Percentiles rank a stretch among this genome's conserved stretches.
Conservation (phyloP, 805 yeast genomes). For the Soucietia sequanensis region DNA sequence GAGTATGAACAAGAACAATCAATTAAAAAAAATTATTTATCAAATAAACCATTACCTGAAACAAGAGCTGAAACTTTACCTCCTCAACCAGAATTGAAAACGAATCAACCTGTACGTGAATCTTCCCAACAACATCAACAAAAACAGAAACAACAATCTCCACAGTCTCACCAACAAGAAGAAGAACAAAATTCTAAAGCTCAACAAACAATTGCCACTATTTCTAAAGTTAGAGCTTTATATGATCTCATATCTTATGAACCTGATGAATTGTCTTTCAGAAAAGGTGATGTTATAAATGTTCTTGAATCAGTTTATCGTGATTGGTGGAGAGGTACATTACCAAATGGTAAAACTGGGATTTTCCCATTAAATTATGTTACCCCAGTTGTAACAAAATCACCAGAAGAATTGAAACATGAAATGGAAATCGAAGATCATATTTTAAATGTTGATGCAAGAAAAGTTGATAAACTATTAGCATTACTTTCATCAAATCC, state of each 20-base stretch:
- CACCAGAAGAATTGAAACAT: slow-evolving; percentile 54
- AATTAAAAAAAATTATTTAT: slow-evolving; percentile 22
- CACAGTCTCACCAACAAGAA: too few relatives aligned
- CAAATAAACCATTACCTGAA: slow-evolving; percentile 39
- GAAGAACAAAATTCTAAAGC: slow-evolving; percentile 13
- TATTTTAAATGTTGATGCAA: slow-evolving; percentile 48
- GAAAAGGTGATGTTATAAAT: slow-evolving; percentile 82
- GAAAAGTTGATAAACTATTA: slow-evolving; percentile 68
- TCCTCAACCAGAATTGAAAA: slow-evolving; percentile 4
- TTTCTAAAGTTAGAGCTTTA: slow-evolving; percentile 76
- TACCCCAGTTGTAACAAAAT: slow-evolving; percentile 66
- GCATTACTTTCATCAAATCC: slow-evolving; percentile 45
- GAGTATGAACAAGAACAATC: slow-evolving; percentile 51
- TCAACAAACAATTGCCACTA: slow-evolving; percentile 39
- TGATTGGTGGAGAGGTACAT: slow-evolving; percentile 95
- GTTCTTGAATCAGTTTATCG: slow-evolving; percentile 85
- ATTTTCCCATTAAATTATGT: slow-evolving; percentile 93
- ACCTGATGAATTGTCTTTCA: slow-evolving; percentile 83
- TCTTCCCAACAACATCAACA: slow-evolving; percentile 3
- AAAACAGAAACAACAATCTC: slow-evolving; percentile 14
- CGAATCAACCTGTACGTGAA: neutral
- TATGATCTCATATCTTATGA: slow-evolving; percentile 79
- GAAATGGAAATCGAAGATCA: slow-evolving; percentile 51
- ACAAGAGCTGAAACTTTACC: slow-evolving; percentile 8
- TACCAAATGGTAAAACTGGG: slow-evolving; percentile 73